Conservation (phyloP, 2,329 filamentous ascomycete species). For the Didymella sp. region DNA sequence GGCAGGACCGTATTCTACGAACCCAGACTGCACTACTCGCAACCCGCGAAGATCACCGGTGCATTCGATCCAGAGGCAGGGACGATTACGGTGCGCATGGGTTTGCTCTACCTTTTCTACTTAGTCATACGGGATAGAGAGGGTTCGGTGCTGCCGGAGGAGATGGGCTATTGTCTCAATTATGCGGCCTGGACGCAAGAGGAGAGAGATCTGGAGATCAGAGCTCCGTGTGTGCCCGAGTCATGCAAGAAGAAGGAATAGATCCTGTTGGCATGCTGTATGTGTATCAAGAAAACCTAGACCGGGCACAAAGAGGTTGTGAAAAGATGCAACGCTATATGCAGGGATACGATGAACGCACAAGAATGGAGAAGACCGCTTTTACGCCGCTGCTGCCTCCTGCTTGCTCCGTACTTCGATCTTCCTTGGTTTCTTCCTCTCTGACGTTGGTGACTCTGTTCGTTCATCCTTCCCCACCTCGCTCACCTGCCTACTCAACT, state of each 20-base stretch:
- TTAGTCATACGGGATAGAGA: background rate
- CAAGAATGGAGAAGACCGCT: background rate
- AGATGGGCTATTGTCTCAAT: conserved; percentile 16
- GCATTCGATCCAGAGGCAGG: conserved; percentile 8
- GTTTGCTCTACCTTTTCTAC: conserved; percentile 23
- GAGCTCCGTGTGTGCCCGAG: background rate
- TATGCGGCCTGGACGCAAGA: conserved; percentile 18
- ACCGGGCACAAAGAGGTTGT: no score
- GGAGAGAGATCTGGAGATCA: conserved; percentile 10
- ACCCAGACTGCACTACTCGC: conserved; percentile 23
- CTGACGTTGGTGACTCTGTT: conserved; percentile 10
- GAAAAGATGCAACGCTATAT: background rate
- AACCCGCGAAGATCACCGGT: conserved; percentile 23
- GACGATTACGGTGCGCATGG: conserved; percentile 18
- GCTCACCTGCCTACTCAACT: conserved; percentile 20
- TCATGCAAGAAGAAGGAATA: background rate
- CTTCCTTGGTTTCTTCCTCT: conserved; percentile 25
- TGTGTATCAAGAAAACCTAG: no score
- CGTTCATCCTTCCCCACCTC: conserved; percentile 1
- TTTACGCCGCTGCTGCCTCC: conserved; percentile 6
- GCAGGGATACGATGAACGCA: background rate
- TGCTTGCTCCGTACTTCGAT: conserved; percentile 36
- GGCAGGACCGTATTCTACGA: conserved; percentile 9
- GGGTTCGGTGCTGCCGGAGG: conserved; percentile 11
- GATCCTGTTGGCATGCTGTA: no score